Conservation (phyloP, 129 eudicot species). For the Ambrosia trifida region DNA sequence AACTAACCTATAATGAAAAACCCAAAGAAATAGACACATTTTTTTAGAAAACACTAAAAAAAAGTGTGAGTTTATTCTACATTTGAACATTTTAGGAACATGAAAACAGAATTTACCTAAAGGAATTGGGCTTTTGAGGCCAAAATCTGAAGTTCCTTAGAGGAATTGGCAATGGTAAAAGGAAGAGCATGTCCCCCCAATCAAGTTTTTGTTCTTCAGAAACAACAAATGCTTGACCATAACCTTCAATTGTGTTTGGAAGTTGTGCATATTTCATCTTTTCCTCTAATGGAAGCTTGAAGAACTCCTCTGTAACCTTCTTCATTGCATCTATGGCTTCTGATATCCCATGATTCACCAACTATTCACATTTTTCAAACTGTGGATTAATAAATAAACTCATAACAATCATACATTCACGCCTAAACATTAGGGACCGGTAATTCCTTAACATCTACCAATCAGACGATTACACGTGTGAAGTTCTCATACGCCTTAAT, state of each 20-base stretch:
- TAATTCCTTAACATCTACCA: too few species aligned
- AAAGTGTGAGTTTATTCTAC: too few species aligned
- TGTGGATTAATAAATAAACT: not conserved
- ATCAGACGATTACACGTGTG: too few species aligned
- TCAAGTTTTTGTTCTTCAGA: slow-evolving; percentile 62
- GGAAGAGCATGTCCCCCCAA: slow-evolving; percentile 55
- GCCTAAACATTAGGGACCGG: too few species aligned
- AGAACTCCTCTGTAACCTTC: slow-evolving; percentile 43
- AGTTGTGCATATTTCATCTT: slow-evolving; percentile 49
- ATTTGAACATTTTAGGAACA: not conserved
- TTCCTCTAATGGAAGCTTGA: slow-evolving; percentile 50
- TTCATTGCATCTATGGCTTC: slow-evolving; percentile 50
- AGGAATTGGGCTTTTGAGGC: slow-evolving; percentile 47
- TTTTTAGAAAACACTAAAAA: too few species aligned
- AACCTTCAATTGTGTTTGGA: slow-evolving; percentile 46
- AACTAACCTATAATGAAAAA: too few species aligned
- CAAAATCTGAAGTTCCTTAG: slow-evolving; percentile 43
- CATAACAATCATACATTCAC: too few species aligned
- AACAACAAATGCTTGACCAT: slow-evolving; percentile 57
- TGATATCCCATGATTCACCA: slow-evolving; percentile 49
- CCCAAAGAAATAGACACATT: too few species aligned
- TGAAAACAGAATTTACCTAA: slow-evolving; percentile 33
- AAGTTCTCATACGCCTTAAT: too few species aligned
- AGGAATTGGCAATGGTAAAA: slow-evolving; percentile 34
- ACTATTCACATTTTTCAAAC: slow-evolving; percentile 27